A percentile compares a stretch with the other conserved stretches of the same genome.
These are phyloP conservation scores for Chlamydomonas urium DNA, from an alignment of 139 green algal species.

Conservation along the genomic window DNA sequence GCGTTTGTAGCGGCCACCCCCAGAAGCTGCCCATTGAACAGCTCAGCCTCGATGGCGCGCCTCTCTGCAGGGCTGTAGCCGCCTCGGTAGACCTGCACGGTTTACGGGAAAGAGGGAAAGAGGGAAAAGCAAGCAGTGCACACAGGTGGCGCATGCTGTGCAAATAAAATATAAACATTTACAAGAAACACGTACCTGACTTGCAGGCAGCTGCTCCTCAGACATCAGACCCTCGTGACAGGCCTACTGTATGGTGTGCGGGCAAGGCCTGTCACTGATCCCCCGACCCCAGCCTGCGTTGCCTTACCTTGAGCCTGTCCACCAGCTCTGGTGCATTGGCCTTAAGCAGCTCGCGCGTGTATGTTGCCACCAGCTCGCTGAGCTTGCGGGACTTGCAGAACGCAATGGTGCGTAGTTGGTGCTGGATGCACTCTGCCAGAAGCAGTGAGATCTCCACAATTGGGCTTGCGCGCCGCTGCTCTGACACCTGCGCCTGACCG, in stretches of 20 bases:
- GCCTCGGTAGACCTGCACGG: conserved; percentile 49
- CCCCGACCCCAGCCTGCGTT: too few relatives aligned
- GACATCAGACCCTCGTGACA: too few relatives aligned
- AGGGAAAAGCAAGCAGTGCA: not conserved
- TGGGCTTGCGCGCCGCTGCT: conserved; percentile 40
- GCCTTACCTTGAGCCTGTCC: conserved; percentile 57
- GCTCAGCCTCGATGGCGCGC: conserved; percentile 61
- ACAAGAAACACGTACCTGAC: too few relatives aligned
- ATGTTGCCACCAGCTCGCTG: conserved; percentile 87
- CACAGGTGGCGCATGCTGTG: too few relatives aligned
- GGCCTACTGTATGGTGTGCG: too few relatives aligned
- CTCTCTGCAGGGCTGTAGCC: conserved; percentile 62
- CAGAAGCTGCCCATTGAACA: conserved; percentile 42
- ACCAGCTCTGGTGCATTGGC: conserved; percentile 56
- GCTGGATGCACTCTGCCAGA: conserved; percentile 85
- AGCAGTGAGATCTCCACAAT: conserved; percentile 85
- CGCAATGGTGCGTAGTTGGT: conserved; percentile 85
- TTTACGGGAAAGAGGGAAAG: too few relatives aligned
- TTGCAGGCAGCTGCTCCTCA: too few relatives aligned
- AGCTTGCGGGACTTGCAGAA: conserved; percentile 96
- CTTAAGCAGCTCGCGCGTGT: conserved; percentile 75
- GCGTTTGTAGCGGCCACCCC: conserved; percentile 90
- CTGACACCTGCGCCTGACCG: not conserved
- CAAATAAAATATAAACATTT: too few relatives aligned
- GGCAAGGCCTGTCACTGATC: too few relatives aligned